These are phyloP conservation scores for rapeseed (Brassica napus) DNA, from an alignment of 345 rosid species.

Conservation along the genomic window Da-Ae NC_063439.1:12208001-12208500, in stretches of 20 bases:
- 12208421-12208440: neutral
- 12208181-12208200: neutral
- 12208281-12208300: neutral
- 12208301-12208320: constrained; percentile 74
- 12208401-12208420: neutral
- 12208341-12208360: constrained; percentile 81
- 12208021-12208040: neutral
- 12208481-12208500: neutral
- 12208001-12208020: neutral
- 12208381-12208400: constrained; percentile 70
- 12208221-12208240: neutral
- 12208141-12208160: neutral
- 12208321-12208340: constrained; percentile 90
- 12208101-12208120: neutral
- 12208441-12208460: neutral
- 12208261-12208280: neutral
- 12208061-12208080: neutral
- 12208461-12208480: neutral
- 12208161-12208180: constrained; percentile 1
- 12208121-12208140: neutral
- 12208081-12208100: constrained; percentile 6
- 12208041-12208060: neutral
- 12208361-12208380: constrained; percentile 95
- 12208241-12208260: neutral
- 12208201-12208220: neutral